phyloP scores from a whole-genome alignment of 371 early-diverging fungal genomes.

The Mycotypha africana region DNA sequence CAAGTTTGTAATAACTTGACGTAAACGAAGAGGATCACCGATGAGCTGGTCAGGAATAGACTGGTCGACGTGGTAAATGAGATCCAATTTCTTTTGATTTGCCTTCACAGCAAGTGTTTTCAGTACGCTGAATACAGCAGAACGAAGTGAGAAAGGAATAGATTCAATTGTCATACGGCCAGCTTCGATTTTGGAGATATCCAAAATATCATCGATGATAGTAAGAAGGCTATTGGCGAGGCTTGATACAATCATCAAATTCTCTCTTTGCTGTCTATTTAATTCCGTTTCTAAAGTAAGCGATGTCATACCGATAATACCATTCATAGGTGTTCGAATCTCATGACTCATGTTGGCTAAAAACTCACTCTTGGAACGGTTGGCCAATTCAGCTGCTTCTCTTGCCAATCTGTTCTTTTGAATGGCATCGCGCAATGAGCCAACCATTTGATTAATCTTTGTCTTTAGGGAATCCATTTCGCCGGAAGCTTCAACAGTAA shows the following conservation, averaged over 20 bases:
- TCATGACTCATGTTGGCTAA: constrained; percentile 76
- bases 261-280: constrained; percentile 72
- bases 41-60: constrained; percentile 64
- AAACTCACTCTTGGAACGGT: constrained; percentile 70
- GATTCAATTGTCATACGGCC: constrained; percentile 69
- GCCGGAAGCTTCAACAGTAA: constrained; percentile 69
- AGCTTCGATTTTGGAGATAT: constrained; percentile 82
- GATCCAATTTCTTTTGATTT: constrained; percentile 59
- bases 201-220: constrained; percentile 78
- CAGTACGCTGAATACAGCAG: constrained; percentile 57
- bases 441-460: constrained; percentile 73
- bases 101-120: constrained; percentile 65
- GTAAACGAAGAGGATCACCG: constrained; percentile 70
- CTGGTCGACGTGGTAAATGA: constrained; percentile 59
- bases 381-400: constrained; percentile 72
- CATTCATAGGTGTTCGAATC: constrained; percentile 74
- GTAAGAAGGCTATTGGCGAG: constrained; percentile 64
- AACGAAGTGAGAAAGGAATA: constrained; percentile 62
- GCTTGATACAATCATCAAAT: constrained; percentile 64
- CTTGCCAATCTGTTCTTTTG: constrained; percentile 67
- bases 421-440: constrained; percentile 64
- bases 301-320: constrained; percentile 74
- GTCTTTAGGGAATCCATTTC: constrained; percentile 77
- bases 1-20: constrained; percentile 78
- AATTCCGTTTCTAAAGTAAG: constrained; percentile 61